A percentile compares a stretch with the other conserved stretches of the same genome.
phyloP scores from a whole-genome alignment of 2,329 filamentous ascomycete genomes.

The Trichophyton equinum region DNA sequence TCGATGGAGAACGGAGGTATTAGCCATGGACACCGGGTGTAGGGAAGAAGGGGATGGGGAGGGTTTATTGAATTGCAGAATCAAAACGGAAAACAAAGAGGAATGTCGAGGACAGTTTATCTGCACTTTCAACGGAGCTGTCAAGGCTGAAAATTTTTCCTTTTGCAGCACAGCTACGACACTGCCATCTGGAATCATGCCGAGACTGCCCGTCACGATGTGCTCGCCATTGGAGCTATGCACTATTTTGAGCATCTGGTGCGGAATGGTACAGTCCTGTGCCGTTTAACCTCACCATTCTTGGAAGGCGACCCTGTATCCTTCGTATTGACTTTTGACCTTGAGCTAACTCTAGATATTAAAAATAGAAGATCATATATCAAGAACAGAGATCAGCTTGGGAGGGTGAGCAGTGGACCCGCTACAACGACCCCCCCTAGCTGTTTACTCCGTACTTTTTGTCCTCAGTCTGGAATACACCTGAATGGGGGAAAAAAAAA shows the following conservation, averaged over 20 bases:
- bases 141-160: background rate
- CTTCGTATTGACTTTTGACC: constrained; percentile 1
- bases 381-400: constrained; percentile 1
- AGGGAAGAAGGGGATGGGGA: background rate
- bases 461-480: background rate
- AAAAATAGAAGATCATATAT: constrained; percentile 2
- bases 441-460: background rate
- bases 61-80: background rate
- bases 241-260: background rate
- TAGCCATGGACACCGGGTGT: background rate
- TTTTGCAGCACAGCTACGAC: background rate
- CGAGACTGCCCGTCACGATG: background rate
- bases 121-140: background rate
- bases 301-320: background rate
- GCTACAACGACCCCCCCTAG: background rate
- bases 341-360: background rate
- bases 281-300: constrained; percentile 3
- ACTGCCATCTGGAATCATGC: constrained; percentile 2
- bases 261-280: background rate
- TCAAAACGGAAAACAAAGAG: background rate
- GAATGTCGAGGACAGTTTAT: constrained; percentile 1
- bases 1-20: background rate
- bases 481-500: background rate
- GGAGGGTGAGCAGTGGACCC: background rate
- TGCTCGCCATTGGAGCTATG: constrained; percentile 1